A percentile compares a stretch with the other conserved stretches of the same genome.
Evolutionary conservation across 371 early-diverging fungal genomes (phyloP).

Genomic region (Phascolomyces articulosus): DNA sequence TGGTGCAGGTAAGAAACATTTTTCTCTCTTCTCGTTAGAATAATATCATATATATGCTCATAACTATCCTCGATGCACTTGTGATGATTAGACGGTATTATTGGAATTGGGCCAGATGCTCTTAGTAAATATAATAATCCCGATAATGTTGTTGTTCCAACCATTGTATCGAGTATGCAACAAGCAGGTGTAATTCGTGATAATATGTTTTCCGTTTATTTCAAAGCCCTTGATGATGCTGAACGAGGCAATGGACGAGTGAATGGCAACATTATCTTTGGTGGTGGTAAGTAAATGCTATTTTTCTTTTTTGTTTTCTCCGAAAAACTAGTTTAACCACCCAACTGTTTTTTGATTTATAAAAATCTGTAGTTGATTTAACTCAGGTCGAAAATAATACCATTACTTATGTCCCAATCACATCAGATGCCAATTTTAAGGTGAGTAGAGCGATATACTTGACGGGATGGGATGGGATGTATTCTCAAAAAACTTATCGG

Average conservation of each 20-base stretch:
- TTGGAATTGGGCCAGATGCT: constrained; percentile 44
- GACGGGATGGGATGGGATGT: background rate
- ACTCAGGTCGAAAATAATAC: constrained; percentile 23
- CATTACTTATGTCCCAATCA: constrained; percentile 33
- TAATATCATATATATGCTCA: too few species aligned
- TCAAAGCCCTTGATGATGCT: constrained; percentile 24
- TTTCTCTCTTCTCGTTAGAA: too few species aligned
- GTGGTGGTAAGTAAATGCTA: constrained; percentile 32
- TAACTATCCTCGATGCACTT: too few species aligned
- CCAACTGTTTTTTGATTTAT: background rate
- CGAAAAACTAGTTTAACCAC: too few species aligned
- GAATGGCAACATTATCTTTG: constrained; percentile 47
- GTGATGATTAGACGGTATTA: constrained; percentile 52
- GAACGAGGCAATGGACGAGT: constrained; percentile 19
- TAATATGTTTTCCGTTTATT: constrained; percentile 44
- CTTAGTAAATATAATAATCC: constrained; percentile 41
- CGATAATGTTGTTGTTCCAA: constrained; percentile 30
- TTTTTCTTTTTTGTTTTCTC: background rate
- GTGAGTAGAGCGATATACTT: constrained; percentile 13
- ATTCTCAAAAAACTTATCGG: too few species aligned
- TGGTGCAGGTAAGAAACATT: constrained; percentile 29
- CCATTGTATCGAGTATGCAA: constrained; percentile 39
- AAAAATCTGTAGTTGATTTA: constrained; percentile 20
- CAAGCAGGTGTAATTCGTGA: constrained; percentile 29
- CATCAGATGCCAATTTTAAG: constrained; percentile 18